Conservation (phyloP, 192 early-diverging fungal species). For the Coemansia sp. region DNA sequence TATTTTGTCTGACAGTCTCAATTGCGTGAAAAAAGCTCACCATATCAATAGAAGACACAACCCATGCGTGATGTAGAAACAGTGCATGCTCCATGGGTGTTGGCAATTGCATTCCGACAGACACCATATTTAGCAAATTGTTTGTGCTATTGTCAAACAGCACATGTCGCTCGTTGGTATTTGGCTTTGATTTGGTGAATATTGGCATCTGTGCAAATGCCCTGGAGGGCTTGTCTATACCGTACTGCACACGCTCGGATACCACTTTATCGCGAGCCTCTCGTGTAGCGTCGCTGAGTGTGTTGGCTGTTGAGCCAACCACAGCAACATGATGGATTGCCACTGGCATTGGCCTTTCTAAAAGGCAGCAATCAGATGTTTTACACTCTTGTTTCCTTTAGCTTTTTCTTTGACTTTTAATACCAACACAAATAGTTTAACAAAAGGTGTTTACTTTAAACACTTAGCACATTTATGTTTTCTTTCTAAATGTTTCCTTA, state of each 20-base stretch:
- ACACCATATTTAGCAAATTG: constrained; percentile 24
- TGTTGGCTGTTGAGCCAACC: no score
- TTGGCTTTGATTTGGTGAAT: constrained; percentile 18
- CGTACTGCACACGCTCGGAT: constrained; percentile 4
- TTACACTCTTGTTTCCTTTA: no score
- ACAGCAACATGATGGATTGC: no score
- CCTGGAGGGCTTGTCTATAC: constrained; percentile 15
- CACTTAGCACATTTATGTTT: no score
- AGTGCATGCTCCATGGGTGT: neutral
- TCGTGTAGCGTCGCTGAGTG: constrained; percentile 10
- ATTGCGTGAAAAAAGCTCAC: constrained; percentile 8
- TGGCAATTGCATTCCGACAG: constrained; percentile 21
- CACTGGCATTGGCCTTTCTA: no score
- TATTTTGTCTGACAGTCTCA: neutral
- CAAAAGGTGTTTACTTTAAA: no score
- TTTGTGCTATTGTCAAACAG: constrained; percentile 19
- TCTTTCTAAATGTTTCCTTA: no score
- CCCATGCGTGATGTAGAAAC: constrained; percentile 7
- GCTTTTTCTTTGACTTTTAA: no score
- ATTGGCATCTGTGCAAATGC: constrained; percentile 16
- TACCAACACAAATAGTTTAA: no score
- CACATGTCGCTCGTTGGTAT: constrained; percentile 9
- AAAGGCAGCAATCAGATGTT: no score
- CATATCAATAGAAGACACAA: constrained; percentile 4
- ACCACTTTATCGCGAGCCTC: neutral